A percentile compares a stretch with the other conserved stretches of the same genome.
phyloP scores from a whole-genome alignment of 495 filamentous ascomycete genomes.

The Tuber microsphaerosporum region DNA sequence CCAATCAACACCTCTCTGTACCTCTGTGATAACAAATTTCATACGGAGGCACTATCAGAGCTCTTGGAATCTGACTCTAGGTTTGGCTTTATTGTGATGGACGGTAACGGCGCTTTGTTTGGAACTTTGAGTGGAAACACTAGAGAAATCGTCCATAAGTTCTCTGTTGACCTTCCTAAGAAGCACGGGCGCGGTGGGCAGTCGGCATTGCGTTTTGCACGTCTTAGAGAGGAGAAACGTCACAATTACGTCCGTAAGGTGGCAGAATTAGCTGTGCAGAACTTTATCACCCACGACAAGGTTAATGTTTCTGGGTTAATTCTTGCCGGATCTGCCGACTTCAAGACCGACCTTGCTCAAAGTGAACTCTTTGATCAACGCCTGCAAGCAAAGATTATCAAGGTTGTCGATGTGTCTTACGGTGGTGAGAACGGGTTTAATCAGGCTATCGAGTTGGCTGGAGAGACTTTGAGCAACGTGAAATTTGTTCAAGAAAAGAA shows the following conservation, averaged over 20 bases:
- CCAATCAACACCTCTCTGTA: slow-evolving; percentile 99
- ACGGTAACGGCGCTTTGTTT: slow-evolving; percentile 94
- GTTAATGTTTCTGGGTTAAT: slow-evolving; percentile 93
- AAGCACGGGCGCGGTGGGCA: slow-evolving; percentile 99
- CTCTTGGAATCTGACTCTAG: slow-evolving; percentile 96
- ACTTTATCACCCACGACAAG: slow-evolving; percentile 96
- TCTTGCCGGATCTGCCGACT: slow-evolving; percentile 93
- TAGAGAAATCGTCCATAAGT: slow-evolving; percentile 92
- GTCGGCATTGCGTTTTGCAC: slow-evolving; percentile 95
- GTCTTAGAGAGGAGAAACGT: slow-evolving; percentile 96
- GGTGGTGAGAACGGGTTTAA: slow-evolving; percentile 99
- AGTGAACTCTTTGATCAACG: slow-evolving; percentile 95
- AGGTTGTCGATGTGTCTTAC: slow-evolving; percentile 96
- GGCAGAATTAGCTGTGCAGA: slow-evolving; percentile 92
- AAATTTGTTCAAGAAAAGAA: slow-evolving; percentile 99
- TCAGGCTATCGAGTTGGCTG: slow-evolving; percentile 90
- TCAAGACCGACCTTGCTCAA: slow-evolving; percentile 98
- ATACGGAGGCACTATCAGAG: slow-evolving; percentile 93
- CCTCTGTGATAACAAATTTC: slow-evolving; percentile 99
- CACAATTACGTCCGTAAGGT: slow-evolving; percentile 99
- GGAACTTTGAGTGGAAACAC: slow-evolving; percentile 96
- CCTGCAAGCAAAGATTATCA: slow-evolving; percentile 93
- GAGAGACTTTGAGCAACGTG: slow-evolving; percentile 95
- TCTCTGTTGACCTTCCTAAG: slow-evolving; percentile 94
- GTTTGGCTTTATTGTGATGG: slow-evolving; percentile 99